These are phyloP conservation scores for Fusarium subglutinans DNA, from an alignment of 2,329 filamentous ascomycete species.

Conservation along the genomic window DNA sequence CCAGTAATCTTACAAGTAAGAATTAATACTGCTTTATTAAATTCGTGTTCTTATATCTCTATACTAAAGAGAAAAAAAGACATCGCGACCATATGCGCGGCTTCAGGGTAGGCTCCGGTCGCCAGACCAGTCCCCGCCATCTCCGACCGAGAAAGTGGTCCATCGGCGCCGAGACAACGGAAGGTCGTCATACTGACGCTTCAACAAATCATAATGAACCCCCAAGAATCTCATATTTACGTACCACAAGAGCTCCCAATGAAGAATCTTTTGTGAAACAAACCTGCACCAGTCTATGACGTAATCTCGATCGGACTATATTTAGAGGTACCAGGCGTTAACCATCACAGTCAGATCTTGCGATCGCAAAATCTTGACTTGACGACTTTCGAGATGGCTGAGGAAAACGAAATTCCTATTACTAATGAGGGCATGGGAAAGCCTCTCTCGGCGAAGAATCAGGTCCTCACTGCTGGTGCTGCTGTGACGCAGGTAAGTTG, in stretches of 20 bases:
- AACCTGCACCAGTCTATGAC: slow-evolving; percentile 19
- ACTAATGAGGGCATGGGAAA: slow-evolving; percentile 52
- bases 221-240: not conserved
- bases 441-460: slow-evolving; percentile 63
- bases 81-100: accelerated
- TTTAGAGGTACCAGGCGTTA: not conserved
- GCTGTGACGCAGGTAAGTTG: slow-evolving; percentile 61
- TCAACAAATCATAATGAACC: not conserved
- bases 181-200: slow-evolving; percentile 36
- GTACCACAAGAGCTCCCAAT: not conserved
- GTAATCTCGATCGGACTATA: not conserved
- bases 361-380: slow-evolving; percentile 17
- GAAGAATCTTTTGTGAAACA: not conserved
- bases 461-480: slow-evolving; percentile 69
- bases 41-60: too few species aligned
- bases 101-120: slow-evolving; percentile 10
- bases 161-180: slow-evolving; percentile 6
- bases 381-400: slow-evolving; percentile 1
- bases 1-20: accelerated
- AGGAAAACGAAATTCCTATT: slow-evolving; percentile 10
- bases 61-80: not conserved
- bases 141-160: slow-evolving; percentile 9
- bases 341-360: not conserved
- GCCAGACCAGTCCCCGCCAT: not conserved
- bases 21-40: too few species aligned